phyloP scores from a whole-genome alignment of 2,329 filamentous ascomycete species.

The Tolypocladium nubicola region DNA sequence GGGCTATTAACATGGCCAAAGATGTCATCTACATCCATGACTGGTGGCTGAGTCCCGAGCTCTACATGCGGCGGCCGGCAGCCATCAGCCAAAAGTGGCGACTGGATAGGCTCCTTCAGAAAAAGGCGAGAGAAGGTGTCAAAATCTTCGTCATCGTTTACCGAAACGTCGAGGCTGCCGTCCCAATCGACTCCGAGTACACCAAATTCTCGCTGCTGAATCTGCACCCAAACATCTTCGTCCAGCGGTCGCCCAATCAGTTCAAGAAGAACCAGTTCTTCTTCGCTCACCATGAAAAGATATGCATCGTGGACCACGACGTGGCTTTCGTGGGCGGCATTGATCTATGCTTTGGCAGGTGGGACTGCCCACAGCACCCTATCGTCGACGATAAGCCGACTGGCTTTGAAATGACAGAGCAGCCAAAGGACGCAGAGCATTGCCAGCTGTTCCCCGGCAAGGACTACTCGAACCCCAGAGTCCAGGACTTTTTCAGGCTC shows the following conservation, averaged over 20 bases:
- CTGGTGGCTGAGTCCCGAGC: slow-evolving; percentile 95
- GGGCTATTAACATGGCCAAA: slow-evolving; percentile 91
- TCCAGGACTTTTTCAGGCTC: slow-evolving; percentile 88
- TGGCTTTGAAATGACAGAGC: slow-evolving; percentile 71
- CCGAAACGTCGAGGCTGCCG: slow-evolving; percentile 90
- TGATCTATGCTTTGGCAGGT: slow-evolving; percentile 92
- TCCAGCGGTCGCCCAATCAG: slow-evolving; percentile 92
- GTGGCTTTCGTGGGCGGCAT: slow-evolving; percentile 93
- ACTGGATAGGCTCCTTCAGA: slow-evolving; percentile 82
- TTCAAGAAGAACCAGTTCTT: slow-evolving; percentile 99
- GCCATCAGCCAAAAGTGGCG: slow-evolving; percentile 98
- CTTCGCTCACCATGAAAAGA: slow-evolving; percentile 96
- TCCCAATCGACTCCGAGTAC: slow-evolving; percentile 96
- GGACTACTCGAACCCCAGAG: slow-evolving; percentile 93
- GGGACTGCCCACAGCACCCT: slow-evolving; percentile 91
- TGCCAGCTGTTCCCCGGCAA: slow-evolving; percentile 96
- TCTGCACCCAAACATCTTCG: slow-evolving; percentile 90
- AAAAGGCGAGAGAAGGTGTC: slow-evolving; percentile 87
- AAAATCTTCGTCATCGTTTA: slow-evolving; percentile 98
- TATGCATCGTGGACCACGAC: slow-evolving; percentile 94
- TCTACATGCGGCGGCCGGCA: slow-evolving; percentile 88
- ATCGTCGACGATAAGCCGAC: slow-evolving; percentile 90
- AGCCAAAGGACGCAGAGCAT: slow-evolving; percentile 79
- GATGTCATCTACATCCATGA: slow-evolving; percentile 99
- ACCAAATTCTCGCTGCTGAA: slow-evolving; percentile 95